A percentile compares a stretch with the other conserved stretches of the same genome.
phyloP scores from a whole-genome alignment of 2,329 filamentous ascomycete genomes.

The Drechmeria coniospora region DNA sequence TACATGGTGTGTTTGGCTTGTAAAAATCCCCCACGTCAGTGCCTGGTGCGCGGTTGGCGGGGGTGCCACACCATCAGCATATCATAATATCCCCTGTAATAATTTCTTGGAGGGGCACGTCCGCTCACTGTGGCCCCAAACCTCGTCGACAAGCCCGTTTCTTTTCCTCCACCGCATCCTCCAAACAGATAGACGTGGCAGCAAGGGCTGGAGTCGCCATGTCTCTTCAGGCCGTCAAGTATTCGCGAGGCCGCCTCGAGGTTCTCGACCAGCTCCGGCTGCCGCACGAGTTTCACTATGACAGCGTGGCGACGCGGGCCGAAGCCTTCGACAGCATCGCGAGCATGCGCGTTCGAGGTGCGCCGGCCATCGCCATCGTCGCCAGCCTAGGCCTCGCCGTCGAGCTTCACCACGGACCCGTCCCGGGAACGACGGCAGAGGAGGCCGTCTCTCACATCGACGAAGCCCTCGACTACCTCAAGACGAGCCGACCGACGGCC shows the following conservation, averaged over 20 bases:
- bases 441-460: slow-evolving; percentile 59
- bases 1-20: too few species aligned
- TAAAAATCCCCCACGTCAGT: too few species aligned
- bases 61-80: too few species aligned
- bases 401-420: slow-evolving; percentile 48
- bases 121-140: too few species aligned
- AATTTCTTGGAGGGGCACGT: too few species aligned
- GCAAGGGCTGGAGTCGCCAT: too few species aligned
- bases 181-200: too few species aligned
- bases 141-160: too few species aligned
- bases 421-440: slow-evolving; percentile 25
- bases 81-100: too few species aligned
- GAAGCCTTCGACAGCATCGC: slow-evolving; percentile 74
- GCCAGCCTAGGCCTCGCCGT: slow-evolving; percentile 78
- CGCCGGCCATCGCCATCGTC: slow-evolving; percentile 96
- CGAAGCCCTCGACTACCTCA: slow-evolving; percentile 68
- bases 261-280: slow-evolving; percentile 75
- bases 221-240: slow-evolving; percentile 64
- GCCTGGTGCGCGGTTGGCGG: too few species aligned
- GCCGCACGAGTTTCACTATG: slow-evolving; percentile 67
- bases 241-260: slow-evolving; percentile 53
- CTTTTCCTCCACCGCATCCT: too few species aligned
- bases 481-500: slow-evolving; percentile 80
- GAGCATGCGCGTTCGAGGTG: slow-evolving; percentile 62
- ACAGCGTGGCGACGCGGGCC: slow-evolving; percentile 51